phyloP scores from a whole-genome alignment of 129 eudicot species.

The Logfia minima region DNA sequence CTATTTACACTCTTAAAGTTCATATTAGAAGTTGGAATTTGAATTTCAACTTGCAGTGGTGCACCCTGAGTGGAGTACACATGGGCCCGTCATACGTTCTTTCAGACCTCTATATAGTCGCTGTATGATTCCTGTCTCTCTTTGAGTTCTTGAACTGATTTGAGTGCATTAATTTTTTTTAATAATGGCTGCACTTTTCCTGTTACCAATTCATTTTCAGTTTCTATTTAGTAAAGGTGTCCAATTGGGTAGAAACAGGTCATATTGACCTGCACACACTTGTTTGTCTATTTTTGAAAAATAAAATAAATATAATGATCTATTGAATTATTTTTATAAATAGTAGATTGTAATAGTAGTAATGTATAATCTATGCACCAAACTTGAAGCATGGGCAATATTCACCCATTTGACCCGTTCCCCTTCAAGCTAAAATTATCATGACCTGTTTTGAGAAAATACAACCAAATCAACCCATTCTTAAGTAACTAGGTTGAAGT shows the following conservation, averaged over 20 bases:
- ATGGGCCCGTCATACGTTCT: slow-evolving; percentile 47
- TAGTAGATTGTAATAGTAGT: too few relatives aligned
- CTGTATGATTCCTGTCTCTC: slow-evolving; percentile 26
- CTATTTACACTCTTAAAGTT: slow-evolving; percentile 18
- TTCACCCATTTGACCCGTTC: background rate
- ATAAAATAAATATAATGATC: too few relatives aligned
- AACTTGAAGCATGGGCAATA: too few relatives aligned
- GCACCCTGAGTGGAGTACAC: slow-evolving; percentile 46
- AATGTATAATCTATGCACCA: too few relatives aligned
- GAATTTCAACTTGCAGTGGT: slow-evolving; percentile 38
- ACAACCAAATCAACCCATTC: background rate
- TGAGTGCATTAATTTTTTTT: slow-evolving; percentile 33
- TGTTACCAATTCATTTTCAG: slow-evolving; percentile 22
- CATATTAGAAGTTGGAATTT: slow-evolving; percentile 29
- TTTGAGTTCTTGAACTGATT: slow-evolving; percentile 31
- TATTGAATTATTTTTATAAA: too few relatives aligned
- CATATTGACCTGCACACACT: background rate
- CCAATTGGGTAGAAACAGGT: background rate
- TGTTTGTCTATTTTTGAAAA: background rate
- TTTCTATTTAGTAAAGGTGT: slow-evolving; percentile 3
- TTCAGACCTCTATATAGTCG: slow-evolving; percentile 29
- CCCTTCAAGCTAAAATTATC: background rate
- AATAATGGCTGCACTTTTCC: slow-evolving; percentile 29
- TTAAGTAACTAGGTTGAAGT: background rate
- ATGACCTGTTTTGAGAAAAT: background rate